Percentiles rank a stretch among this genome's conserved stretches.
These are phyloP conservation scores for Anacardium occidentale DNA, from an alignment of 345 rosid species.

Conservation along the genomic window DNA sequence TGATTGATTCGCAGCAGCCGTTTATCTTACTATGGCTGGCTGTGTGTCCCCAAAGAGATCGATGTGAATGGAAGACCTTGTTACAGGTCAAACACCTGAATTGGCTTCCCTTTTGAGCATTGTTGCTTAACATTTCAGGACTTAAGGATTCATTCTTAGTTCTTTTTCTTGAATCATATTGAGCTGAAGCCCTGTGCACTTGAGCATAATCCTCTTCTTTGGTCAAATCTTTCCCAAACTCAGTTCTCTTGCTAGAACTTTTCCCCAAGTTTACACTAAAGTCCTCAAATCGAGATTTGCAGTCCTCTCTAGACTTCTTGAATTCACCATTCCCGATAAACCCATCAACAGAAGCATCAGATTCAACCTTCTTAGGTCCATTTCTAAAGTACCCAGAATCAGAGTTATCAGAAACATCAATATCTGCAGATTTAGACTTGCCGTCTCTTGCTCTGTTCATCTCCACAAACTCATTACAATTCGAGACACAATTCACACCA, in stretches of 20 bases:
- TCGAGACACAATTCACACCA: constrained; percentile 31
- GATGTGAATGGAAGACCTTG: constrained; percentile 31
- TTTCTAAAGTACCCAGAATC: constrained; percentile 70
- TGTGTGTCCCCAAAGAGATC: constrained; percentile 27
- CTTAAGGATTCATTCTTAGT: constrained; percentile 30
- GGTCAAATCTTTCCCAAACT: constrained; percentile 26
- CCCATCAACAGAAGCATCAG: constrained; percentile 53
- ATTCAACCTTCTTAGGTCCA: constrained; percentile 60
- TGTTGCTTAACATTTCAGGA: constrained; percentile 26
- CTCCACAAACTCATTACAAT: constrained; percentile 31
- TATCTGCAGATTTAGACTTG: constrained; percentile 32
- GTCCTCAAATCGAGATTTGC: constrained; percentile 41
- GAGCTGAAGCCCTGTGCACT: constrained; percentile 36
- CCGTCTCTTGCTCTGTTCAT: constrained; percentile 29
- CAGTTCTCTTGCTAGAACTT: constrained; percentile 34
- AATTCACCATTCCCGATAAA: constrained; percentile 33
- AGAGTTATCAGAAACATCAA: constrained; percentile 51
- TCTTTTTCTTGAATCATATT: constrained; percentile 48
- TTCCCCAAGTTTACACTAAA: constrained; percentile 37
- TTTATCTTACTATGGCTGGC: constrained; percentile 37
- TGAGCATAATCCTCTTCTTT: constrained; percentile 23
- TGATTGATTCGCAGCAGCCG: constrained; percentile 35
- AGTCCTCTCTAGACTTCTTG: constrained; percentile 35
- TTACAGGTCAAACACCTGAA: constrained; percentile 34
- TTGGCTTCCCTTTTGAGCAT: constrained; percentile 37